phyloP scores from a whole-genome alignment of 192 early-diverging fungal species.

The Spizellomyces punctatus region DNA sequence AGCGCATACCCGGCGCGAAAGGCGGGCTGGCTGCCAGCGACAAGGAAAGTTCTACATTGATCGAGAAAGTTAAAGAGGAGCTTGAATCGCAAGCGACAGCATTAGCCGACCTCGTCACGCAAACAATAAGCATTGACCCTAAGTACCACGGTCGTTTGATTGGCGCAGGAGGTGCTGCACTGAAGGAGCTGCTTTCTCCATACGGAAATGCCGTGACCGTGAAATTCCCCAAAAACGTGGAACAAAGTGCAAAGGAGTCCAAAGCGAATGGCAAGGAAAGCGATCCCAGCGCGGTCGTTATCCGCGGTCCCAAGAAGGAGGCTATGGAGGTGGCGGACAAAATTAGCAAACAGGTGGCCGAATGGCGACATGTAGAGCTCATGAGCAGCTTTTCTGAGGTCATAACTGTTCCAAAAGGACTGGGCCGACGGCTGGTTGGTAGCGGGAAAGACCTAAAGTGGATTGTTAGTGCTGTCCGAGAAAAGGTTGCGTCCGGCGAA shows the following conservation, averaged over 20 bases:
- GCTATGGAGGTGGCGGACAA: slow-evolving; percentile 73
- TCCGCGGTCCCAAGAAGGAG: slow-evolving; percentile 78
- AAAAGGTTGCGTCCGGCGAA: slow-evolving; percentile 32
- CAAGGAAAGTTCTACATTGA: slow-evolving; percentile 37
- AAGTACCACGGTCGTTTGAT: slow-evolving; percentile 79
- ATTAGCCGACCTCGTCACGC: slow-evolving; percentile 68
- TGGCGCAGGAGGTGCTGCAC: slow-evolving; percentile 72
- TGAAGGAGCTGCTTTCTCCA: slow-evolving; percentile 71
- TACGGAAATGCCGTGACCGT: slow-evolving; percentile 69
- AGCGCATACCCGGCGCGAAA: slow-evolving; percentile 54
- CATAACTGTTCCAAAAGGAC: slow-evolving; percentile 49
- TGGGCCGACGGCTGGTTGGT: slow-evolving; percentile 38
- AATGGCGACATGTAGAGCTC: slow-evolving; percentile 70
- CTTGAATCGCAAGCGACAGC: slow-evolving; percentile 64
- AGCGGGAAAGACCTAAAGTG: slow-evolving; percentile 35
- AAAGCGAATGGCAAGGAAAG: slow-evolving; percentile 44
- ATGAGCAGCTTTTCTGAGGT: slow-evolving; percentile 46
- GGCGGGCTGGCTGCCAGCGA: slow-evolving; percentile 52
- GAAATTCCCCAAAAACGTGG: slow-evolving; percentile 63
- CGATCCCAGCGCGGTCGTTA: slow-evolving; percentile 60
- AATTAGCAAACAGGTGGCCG: slow-evolving; percentile 66
- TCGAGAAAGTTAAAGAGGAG: slow-evolving; percentile 62
- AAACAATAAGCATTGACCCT: slow-evolving; percentile 62
- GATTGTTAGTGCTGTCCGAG: slow-evolving; percentile 47
- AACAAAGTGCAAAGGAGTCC: slow-evolving; percentile 39